Evolutionary conservation across 495 filamentous ascomycete genomes (phyloP).

Genomic region (Aspergillus egyptiacus): DNA sequence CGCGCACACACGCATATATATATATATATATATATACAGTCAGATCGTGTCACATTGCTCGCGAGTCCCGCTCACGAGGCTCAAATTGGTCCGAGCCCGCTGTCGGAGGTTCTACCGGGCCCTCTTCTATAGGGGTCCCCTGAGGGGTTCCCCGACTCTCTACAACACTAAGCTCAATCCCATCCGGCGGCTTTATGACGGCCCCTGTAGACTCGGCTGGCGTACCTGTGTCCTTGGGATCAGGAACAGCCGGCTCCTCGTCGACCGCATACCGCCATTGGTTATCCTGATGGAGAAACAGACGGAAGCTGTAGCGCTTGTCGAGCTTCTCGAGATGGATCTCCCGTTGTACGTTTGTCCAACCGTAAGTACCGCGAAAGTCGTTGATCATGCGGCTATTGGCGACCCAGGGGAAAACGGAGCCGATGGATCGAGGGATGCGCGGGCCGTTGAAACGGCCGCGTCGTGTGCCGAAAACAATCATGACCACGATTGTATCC

Average conservation of each 20-base stretch:
- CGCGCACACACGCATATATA: no score
- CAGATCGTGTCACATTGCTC: slow-evolving; percentile 6
- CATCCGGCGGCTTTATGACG: neutral
- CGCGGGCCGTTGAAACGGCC: slow-evolving; percentile 36
- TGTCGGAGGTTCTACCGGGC: neutral
- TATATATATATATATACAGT: slow-evolving; percentile 11
- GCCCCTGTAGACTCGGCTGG: neutral
- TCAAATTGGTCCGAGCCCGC: neutral
- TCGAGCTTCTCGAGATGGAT: slow-evolving; percentile 24
- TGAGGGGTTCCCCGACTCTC: slow-evolving; percentile 4
- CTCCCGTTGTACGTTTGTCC: slow-evolving; percentile 29
- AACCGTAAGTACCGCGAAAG: slow-evolving; percentile 29
- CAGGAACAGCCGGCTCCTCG: slow-evolving; percentile 22
- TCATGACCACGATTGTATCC: slow-evolving; percentile 33
- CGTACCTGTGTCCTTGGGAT: neutral
- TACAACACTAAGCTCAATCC: slow-evolving; percentile 10
- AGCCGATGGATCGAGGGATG: slow-evolving; percentile 37
- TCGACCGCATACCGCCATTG: slow-evolving; percentile 37
- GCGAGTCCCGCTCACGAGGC: slow-evolving; percentile 9
- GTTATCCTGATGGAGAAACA: slow-evolving; percentile 29
- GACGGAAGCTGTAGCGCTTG: slow-evolving; percentile 36
- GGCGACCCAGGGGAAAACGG: slow-evolving; percentile 37
- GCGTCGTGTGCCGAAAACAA: slow-evolving; percentile 36
- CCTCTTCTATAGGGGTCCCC: neutral
- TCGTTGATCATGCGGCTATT: slow-evolving; percentile 37